A percentile compares a stretch with the other conserved stretches of the same genome.
These are phyloP conservation scores for Mycena floridula DNA, from an alignment of 768 basidiomycete species.

Conservation along the genomic window DNA sequence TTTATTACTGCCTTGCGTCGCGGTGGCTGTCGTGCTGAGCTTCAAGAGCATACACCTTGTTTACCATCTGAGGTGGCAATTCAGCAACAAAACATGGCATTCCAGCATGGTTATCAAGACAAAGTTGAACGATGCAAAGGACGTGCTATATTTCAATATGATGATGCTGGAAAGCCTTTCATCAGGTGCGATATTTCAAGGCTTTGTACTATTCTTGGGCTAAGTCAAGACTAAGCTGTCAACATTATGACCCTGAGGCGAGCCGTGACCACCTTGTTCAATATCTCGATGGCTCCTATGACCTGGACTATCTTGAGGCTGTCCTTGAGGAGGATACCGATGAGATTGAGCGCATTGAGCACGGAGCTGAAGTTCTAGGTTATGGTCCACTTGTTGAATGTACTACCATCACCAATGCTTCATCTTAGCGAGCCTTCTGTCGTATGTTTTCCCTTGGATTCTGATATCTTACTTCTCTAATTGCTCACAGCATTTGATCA, in stretches of 20 bases:
- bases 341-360: constrained; percentile 15
- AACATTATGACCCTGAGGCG: constrained; percentile 1
- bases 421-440: constrained; percentile 9
- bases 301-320: constrained; percentile 16
- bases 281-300: constrained; percentile 10
- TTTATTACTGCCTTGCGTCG: background rate
- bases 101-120: constrained; percentile 1
- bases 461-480: too few species aligned
- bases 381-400: constrained; percentile 12
- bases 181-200: constrained; percentile 1
- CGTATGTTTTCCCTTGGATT: constrained; percentile 14
- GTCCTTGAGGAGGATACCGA: constrained; percentile 12
- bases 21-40: background rate
- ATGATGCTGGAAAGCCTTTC: background rate
- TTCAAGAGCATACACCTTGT: background rate
- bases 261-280: constrained; percentile 3
- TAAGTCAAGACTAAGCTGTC: background rate
- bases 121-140: background rate
- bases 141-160: background rate
- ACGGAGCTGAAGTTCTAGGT: constrained; percentile 5
- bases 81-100: background rate
- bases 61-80: background rate
- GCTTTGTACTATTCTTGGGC: background rate
- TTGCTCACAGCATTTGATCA: constrained; percentile 12
- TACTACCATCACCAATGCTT: constrained; percentile 12